These are phyloP conservation scores for Psophocarpus tetragonolobus DNA, from an alignment of 306 rosid genomes.

Conservation along the genomic window DNA sequence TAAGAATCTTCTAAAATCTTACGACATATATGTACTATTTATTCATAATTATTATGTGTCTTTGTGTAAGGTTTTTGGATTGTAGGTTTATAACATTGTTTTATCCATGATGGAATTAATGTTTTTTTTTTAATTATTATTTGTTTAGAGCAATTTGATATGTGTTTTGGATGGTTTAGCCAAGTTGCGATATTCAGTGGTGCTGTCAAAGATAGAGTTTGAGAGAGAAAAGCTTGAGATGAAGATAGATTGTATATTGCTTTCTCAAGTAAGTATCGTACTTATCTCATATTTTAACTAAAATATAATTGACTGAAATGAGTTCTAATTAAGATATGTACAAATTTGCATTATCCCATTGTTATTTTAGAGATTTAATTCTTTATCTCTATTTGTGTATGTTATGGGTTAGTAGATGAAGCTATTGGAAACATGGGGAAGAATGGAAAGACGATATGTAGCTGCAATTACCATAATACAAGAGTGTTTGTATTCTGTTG, in stretches of 20 bases:
- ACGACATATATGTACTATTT: background rate
- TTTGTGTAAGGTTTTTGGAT: background rate
- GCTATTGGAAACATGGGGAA: constrained; percentile 62
- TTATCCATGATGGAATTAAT: background rate
- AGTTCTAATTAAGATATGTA: background rate
- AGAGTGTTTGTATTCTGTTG: constrained; percentile 51
- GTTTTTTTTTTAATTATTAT: background rate
- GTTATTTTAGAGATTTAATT: background rate
- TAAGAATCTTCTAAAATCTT: background rate
- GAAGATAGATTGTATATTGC: constrained; percentile 53
- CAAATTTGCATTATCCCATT: background rate
- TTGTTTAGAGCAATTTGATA: constrained; percentile 41
- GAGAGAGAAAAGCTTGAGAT: constrained; percentile 61
- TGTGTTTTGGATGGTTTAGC: constrained; percentile 43
- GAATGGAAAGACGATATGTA: constrained; percentile 55
- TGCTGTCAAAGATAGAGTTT: constrained; percentile 52
- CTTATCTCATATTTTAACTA: background rate
- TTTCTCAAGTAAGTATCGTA: constrained; percentile 59
- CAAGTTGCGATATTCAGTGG: constrained; percentile 47
- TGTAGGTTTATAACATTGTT: background rate
- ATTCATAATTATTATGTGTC: background rate
- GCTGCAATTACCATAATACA: constrained; percentile 42
- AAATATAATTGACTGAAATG: background rate
- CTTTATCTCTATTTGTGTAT: background rate
- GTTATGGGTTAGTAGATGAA: constrained; percentile 38